These are phyloP conservation scores for Claviceps africana DNA, from an alignment of 2,329 filamentous ascomycete species.

Conservation along the genomic window DNA sequence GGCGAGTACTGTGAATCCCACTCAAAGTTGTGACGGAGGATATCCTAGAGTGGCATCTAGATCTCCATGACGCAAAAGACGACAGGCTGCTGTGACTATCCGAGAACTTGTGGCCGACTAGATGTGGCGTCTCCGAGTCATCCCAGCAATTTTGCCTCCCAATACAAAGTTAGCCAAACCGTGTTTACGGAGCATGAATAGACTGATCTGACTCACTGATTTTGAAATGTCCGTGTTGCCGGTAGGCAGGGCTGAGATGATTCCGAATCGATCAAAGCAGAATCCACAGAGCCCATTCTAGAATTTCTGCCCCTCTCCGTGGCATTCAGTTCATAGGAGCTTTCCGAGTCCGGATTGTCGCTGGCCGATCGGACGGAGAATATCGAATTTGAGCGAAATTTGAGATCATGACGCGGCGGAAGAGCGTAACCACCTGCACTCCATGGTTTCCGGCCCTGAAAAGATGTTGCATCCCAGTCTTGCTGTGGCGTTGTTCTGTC, in stretches of 20 bases:
- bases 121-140: conserved; percentile 2
- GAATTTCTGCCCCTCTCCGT: conserved; percentile 14
- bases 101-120: conserved; percentile 21
- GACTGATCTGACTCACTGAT: conserved; percentile 2
- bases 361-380: conserved; percentile 12
- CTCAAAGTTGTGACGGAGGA: conserved; percentile 40
- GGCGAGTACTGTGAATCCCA: conserved; percentile 22
- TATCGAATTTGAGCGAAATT: conserved; percentile 13
- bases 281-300: conserved; percentile 19
- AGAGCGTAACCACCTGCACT: conserved; percentile 36
- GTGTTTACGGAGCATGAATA: neutral
- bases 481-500: conserved; percentile 15
- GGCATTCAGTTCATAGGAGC: conserved; percentile 9
- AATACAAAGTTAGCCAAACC: neutral
- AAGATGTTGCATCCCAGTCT: conserved; percentile 10
- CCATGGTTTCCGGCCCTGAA: conserved; percentile 31
- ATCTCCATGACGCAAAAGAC: conserved; percentile 33
- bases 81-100: conserved; percentile 39
- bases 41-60: conserved; percentile 35
- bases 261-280: conserved; percentile 7
- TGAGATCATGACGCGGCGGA: conserved; percentile 26
- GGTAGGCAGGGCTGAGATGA: neutral
- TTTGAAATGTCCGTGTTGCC: neutral
- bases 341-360: conserved; percentile 12
- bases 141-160: conserved; percentile 5